Conservation (phyloP, 2,329 filamentous ascomycete species). For the Phyllachora maydis region DNA sequence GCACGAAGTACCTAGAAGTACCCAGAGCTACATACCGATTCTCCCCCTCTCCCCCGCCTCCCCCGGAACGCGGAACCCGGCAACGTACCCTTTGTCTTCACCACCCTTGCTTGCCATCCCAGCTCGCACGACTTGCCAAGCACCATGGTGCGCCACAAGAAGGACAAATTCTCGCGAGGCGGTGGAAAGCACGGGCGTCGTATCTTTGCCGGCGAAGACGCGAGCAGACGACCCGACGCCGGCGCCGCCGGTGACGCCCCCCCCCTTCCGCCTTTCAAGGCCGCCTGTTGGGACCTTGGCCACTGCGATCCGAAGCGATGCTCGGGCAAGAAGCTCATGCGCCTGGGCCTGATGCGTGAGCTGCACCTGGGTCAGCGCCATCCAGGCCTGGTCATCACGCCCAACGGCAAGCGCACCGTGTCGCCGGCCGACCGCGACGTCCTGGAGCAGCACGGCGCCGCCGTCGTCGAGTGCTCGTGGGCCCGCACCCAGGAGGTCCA, state of each 20-base stretch:
- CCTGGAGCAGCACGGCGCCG: constrained; percentile 75
- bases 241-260: constrained; percentile 8
- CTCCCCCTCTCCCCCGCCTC: no score
- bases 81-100: no score
- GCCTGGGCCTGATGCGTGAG: constrained; percentile 80
- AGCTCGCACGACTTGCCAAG: no score
- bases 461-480: constrained; percentile 96
- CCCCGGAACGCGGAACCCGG: no score
- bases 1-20: no score
- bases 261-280: constrained; percentile 46
- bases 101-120: no score
- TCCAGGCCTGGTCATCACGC: constrained; percentile 79
- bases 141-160: constrained; percentile 94
- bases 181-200: no score
- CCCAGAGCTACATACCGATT: no score
- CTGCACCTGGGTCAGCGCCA: constrained; percentile 83
- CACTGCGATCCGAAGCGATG: constrained; percentile 96
- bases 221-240: constrained; percentile 16
- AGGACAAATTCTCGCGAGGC: constrained; percentile 57
- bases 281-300: constrained; percentile 92
- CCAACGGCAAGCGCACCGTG: constrained; percentile 73
- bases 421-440: constrained; percentile 67
- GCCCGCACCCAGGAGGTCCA: constrained; percentile 80
- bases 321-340: constrained; percentile 87
- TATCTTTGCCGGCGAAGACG: constrained; percentile 10